phyloP scores from a whole-genome alignment of 83 land plant genomes.

The Picea abies region DNA sequence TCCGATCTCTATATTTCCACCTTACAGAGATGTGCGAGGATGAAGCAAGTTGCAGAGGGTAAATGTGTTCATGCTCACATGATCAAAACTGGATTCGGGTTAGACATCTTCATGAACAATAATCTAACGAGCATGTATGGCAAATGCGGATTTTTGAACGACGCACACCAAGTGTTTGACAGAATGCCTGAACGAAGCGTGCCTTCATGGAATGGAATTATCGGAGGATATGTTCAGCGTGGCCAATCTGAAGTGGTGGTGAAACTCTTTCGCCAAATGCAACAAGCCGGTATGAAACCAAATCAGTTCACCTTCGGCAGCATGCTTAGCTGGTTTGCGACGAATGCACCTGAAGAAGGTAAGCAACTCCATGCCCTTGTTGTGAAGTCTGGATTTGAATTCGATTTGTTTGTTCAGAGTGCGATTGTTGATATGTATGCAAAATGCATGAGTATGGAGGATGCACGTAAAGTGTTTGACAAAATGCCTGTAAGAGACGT shows the following conservation, averaged over 20 bases:
- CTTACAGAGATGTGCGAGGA: background rate
- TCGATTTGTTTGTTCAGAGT: slow-evolving; percentile 14
- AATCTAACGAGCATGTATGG: slow-evolving; percentile 47
- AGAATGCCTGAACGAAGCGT: slow-evolving; percentile 46
- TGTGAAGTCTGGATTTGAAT: background rate
- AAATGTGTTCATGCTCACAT: slow-evolving; percentile 35
- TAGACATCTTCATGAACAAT: slow-evolving; percentile 51
- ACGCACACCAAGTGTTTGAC: slow-evolving; percentile 49
- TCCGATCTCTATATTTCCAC: background rate
- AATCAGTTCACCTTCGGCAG: slow-evolving; percentile 5
- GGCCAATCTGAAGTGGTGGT: slow-evolving; percentile 46
- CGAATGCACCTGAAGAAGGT: background rate
- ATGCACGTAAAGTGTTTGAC: background rate
- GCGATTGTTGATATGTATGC: slow-evolving; percentile 2
- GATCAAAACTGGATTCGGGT: slow-evolving; percentile 29
- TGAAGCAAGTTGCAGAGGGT: slow-evolving; percentile 35
- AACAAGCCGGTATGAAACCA: slow-evolving; percentile 16
- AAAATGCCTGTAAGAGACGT: background rate
- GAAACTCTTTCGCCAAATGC: slow-evolving; percentile 40
- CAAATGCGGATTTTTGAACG: slow-evolving; percentile 54
- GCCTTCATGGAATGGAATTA: slow-evolving; percentile 52
- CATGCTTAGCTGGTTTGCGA: background rate
- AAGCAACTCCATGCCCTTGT: background rate
- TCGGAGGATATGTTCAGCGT: slow-evolving; percentile 38
- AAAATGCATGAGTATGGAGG: background rate